Conservation (phyloP, 2,329 filamentous ascomycete species). For the Sarocladium brachiariae region DNA sequence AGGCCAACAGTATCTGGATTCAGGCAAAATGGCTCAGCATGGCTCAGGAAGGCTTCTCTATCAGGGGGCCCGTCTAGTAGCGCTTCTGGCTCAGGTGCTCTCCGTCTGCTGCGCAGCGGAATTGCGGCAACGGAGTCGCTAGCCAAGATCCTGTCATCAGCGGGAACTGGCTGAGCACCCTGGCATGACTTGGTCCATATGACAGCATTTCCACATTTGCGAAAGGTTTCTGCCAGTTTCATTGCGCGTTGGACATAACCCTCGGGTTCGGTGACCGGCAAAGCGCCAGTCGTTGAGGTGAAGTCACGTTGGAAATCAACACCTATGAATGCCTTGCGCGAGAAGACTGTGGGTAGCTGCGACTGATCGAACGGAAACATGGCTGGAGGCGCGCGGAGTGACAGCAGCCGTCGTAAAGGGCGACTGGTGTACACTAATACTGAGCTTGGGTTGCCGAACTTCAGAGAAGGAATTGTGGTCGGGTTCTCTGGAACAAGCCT, state of each 20-base stretch:
- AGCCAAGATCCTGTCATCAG: slow-evolving; percentile 44
- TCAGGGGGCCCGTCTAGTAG: slow-evolving; percentile 15
- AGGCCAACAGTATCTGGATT: slow-evolving; percentile 36
- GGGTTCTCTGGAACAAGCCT: not conserved
- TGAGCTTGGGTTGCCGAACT: not conserved
- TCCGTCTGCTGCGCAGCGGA: slow-evolving; percentile 11
- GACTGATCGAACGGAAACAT: slow-evolving; percentile 53
- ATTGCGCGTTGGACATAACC: slow-evolving; percentile 63
- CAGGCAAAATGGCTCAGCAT: slow-evolving; percentile 35
- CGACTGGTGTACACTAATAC: not conserved
- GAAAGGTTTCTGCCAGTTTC: slow-evolving; percentile 64
- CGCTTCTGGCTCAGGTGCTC: not conserved
- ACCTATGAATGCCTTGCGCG: slow-evolving; percentile 66
- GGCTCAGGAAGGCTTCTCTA: slow-evolving; percentile 41
- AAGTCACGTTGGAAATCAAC: slow-evolving; percentile 93
- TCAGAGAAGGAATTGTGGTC: not conserved
- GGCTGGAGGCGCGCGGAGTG: slow-evolving; percentile 8
- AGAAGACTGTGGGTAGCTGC: slow-evolving; percentile 48
- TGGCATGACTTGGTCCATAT: slow-evolving; percentile 59
- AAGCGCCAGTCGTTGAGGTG: slow-evolving; percentile 56
- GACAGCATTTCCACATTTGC: slow-evolving; percentile 57
- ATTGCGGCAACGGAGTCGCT: slow-evolving; percentile 23
- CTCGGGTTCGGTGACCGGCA: slow-evolving; percentile 57
- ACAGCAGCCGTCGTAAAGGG: not conserved
- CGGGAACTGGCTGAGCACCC: slow-evolving; percentile 21